These are phyloP conservation scores for Rhizophagus prolifer DNA, from an alignment of 192 early-diverging fungal species.

Conservation along the genomic window DNA sequence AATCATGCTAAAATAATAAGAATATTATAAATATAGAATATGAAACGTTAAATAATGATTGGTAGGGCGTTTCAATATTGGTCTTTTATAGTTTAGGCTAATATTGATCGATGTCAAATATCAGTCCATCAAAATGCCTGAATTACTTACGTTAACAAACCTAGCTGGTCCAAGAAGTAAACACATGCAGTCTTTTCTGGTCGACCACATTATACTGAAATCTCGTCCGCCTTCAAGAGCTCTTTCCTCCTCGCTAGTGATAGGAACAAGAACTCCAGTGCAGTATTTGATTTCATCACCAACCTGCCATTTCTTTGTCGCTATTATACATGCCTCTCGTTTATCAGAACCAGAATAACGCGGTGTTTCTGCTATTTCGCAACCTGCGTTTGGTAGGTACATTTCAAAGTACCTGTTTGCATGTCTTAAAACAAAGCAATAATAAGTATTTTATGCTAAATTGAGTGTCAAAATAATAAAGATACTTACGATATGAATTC, in stretches of 20 bases:
- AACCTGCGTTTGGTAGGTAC: conserved; percentile 55
- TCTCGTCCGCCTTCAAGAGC: conserved; percentile 43
- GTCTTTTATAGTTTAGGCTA: too few relatives aligned
- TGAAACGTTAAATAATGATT: too few relatives aligned
- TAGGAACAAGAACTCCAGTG: conserved; percentile 49
- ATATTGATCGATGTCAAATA: too few relatives aligned
- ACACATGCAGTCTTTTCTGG: conserved; percentile 46
- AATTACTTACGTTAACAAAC: conserved; percentile 57
- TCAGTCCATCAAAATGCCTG: neutral
- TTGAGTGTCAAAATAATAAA: neutral
- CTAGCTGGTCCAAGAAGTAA: conserved; percentile 63
- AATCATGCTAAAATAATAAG: conserved; percentile 53
- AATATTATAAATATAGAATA: neutral
- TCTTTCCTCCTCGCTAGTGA: conserved; percentile 50
- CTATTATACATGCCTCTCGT: conserved; percentile 57
- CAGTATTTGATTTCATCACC: conserved; percentile 54
- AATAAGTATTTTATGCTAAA: neutral
- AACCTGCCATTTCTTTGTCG: conserved; percentile 44
- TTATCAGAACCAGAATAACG: conserved; percentile 48
- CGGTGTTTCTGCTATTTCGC: conserved; percentile 53
- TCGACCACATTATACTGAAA: conserved; percentile 26
- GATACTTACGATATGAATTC: conserved; percentile 8
- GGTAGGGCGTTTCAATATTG: too few relatives aligned
- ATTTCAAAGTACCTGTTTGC: conserved; percentile 41
- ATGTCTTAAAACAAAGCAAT: conserved; percentile 20